Conservation (phyloP, 208 protist genomes). For the Trypanosoma scelopori region DNA sequence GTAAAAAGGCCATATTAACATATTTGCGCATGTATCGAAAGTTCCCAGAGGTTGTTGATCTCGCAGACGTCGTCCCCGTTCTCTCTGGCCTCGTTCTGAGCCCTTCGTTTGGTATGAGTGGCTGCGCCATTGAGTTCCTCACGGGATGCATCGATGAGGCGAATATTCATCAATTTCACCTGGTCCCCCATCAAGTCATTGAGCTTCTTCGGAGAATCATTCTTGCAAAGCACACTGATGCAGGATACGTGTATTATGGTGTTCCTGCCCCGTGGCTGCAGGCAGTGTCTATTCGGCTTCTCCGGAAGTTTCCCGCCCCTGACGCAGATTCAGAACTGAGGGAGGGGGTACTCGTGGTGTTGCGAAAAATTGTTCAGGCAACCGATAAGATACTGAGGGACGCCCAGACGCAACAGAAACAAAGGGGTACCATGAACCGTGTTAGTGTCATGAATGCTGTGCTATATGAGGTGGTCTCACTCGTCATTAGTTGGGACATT, state of each 20-base stretch:
- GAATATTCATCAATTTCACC: conserved; percentile 64
- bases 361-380: conserved; percentile 83
- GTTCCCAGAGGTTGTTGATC: conserved; percentile 87
- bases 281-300: conserved; percentile 96
- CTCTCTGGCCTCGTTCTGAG: conserved; percentile 86
- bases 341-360: conserved; percentile 56
- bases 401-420: conserved; percentile 75
- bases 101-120: conserved; percentile 93
- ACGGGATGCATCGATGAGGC: conserved; percentile 81
- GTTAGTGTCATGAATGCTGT: conserved; percentile 97
- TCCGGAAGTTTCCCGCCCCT: conserved; percentile 95
- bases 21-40: conserved; percentile 97
- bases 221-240: conserved; percentile 82
- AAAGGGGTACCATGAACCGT: conserved; percentile 92
- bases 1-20: conserved; percentile 98
- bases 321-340: conserved; percentile 41
- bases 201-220: conserved; percentile 83
- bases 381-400: conserved; percentile 89
- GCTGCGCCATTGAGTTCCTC: conserved; percentile 91
- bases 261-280: conserved; percentile 98
- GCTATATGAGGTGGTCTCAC: conserved; percentile 96
- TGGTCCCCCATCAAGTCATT: conserved; percentile 71
- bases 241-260: conserved; percentile 97
- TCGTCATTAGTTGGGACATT: conserved; percentile 91
- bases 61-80: conserved; percentile 54